Evolutionary conservation across 805 yeast genomes (phyloP), one percentile per base, ranked within the genome.

Genomic region (Grigorovia jiainica): DNA sequence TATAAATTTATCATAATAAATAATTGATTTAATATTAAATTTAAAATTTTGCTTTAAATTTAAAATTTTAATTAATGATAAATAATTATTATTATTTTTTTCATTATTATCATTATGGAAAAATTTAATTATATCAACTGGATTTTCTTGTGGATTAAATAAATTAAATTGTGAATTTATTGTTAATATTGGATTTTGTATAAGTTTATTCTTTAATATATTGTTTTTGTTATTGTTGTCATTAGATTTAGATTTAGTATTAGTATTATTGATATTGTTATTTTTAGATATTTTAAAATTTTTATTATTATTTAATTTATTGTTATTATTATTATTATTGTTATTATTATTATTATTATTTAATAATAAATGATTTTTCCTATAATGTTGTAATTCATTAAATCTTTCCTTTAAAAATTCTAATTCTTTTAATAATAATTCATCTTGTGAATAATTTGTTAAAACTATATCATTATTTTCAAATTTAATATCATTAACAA

Each of bases 371-470:
- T 7, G 13, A 5, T 40, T 34, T 34, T 10, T 17, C 8, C 29
- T 33, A 34, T 27, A 40, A n/a, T 40, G 34, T 2, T 18, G 20
- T 10, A 40, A 46, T 30, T 53, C 55, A 5, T 38, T n/a, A 16
- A 51, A 41, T 39, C 50, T 46, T 9, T 31, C 36, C 17, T 43
- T 44, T 31, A 57, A 40, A 20, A 50, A 50, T 2, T 47, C 38
- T 40, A 54, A 47, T 43, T 57, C 60, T 39, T 49, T 52, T 9
- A 47, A 24, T 5, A 50, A 33, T 1, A 55, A 36, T 23, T 50
- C 57, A 19, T 49, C 51, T 36, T 51, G 54, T 6, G 53, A 46
- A 32, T 47, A 46, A 13, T 6, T 27, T 10, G 31, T 13, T n/a
- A 27, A 13, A 13, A 27, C 15, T 11, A 27, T 10, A 27, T 27